Conservation (phyloP, 495 filamentous ascomycete genomes). For the Neurospora hispaniola region DNA sequence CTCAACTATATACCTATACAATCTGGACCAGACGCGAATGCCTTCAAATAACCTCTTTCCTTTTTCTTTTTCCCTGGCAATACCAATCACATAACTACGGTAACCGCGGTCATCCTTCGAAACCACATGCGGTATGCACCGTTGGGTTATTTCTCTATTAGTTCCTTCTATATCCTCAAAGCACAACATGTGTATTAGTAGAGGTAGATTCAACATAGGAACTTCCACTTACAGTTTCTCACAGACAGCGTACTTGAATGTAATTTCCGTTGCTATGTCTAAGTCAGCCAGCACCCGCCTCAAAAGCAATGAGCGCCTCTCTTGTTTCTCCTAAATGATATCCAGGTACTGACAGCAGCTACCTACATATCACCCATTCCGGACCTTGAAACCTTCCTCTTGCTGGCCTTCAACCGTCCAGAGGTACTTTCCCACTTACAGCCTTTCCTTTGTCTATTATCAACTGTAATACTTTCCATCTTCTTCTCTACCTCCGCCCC, state of each 20-base stretch:
- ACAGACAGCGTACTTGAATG: not conserved
- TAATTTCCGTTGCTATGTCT: not conserved
- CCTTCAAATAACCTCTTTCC: not conserved
- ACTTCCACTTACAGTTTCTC: not conserved
- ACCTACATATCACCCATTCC: not conserved
- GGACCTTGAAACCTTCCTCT: not conserved
- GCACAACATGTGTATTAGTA: not conserved
- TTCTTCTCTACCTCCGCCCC: not conserved
- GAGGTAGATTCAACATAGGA: not conserved
- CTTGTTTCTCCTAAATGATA: not conserved
- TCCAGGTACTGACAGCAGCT: not conserved
- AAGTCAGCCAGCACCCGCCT: not conserved
- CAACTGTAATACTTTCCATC: not conserved
- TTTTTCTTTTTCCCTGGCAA: not conserved
- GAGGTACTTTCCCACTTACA: not conserved
- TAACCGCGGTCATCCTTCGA: not conserved
- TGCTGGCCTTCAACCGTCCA: not conserved
- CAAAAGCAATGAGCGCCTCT: not conserved
- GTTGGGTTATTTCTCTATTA: not conserved
- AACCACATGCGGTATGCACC: not conserved
- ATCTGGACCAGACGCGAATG: not conserved
- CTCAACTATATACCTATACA: not conserved
- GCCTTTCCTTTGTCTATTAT: not conserved
- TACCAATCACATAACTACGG: not conserved
- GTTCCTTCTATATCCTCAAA: not conserved